Percentiles rank a stretch among this genome's conserved stretches.
Conservation (phyloP, 192 early-diverging fungal genomes). For the Coemansia sp. region DNA sequence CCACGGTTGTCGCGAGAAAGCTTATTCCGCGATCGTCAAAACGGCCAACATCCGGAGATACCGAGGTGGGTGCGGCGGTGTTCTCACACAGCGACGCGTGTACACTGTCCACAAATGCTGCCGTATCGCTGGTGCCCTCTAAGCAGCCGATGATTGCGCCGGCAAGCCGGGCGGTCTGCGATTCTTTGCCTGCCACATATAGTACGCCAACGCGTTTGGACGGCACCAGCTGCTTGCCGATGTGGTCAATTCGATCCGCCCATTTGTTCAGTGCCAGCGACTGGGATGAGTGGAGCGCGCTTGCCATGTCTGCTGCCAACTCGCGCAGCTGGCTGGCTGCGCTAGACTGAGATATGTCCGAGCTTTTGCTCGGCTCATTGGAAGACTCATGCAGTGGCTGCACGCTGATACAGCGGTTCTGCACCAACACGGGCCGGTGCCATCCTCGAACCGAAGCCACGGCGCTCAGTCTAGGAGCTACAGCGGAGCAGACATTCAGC, state of each 20-base stretch:
- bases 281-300: slow-evolving; percentile 2
- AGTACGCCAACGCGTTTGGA: slow-evolving; percentile 12
- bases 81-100: not conserved
- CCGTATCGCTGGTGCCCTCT: not conserved
- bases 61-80: not conserved
- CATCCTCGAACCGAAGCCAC: no score
- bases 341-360: slow-evolving; percentile 5
- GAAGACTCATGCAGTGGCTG: slow-evolving; percentile 1
- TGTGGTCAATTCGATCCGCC: slow-evolving; percentile 13
- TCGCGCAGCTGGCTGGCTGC: slow-evolving; percentile 8
- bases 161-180: slow-evolving; percentile 9
- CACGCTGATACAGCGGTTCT: slow-evolving; percentile 15
- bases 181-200: slow-evolving; percentile 6
- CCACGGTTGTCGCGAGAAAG: slow-evolving; percentile 9
- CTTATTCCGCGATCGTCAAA: not conserved
- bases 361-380: not conserved
- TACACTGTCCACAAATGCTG: not conserved
- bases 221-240: not conserved
- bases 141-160: not conserved
- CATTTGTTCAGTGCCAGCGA: slow-evolving; percentile 14
- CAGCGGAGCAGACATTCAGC: not conserved
- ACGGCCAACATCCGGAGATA: not conserved
- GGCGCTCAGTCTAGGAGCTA: no score
- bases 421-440: no score
- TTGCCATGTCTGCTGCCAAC: slow-evolving; percentile 17